Base-by-base conservation (phyloP, 139 green algal genomes). In the Limnomonas spitsbergensis region DNA sequence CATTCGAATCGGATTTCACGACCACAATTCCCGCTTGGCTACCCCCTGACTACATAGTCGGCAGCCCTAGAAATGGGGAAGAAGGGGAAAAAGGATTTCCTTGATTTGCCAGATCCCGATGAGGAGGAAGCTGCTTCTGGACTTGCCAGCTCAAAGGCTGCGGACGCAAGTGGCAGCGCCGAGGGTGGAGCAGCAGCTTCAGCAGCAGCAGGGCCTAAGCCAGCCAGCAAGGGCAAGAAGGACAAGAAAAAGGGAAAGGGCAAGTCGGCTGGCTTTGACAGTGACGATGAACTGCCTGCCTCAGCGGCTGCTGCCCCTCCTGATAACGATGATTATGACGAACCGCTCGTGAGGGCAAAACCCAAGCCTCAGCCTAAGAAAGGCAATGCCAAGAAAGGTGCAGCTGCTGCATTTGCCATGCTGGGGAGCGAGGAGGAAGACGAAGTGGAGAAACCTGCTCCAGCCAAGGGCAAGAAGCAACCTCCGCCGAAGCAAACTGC, bases 161-260 rank as follows among this genome's bases (percentile, higher is more conserved):
- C 32, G 35, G 53, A 38, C 39, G 40, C 27, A 34, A 67, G 29
- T 31, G 29, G n/a, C 9, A 72, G 40, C 14, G 53, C 38, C 6
- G 7, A 76, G 37, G 69, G n/a, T 52, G 53, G 35, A 34, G 40
- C 42, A 42, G 76, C 42, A 34, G 73, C 80, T 2, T 77, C 77
- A 61, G 73, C 78, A 54, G 61, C 47, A 4, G 70, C 40, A 40
- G 69, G n/a, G 40, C 20, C 24, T 31, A 75, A 54, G 61, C 34
- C 35, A 37, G 36, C 75, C 61, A 67, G 39, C 20, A 81, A 81
- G 3, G 80, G 53, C 37, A 87, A 88, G 74, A 95, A 93, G 79
- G 88, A 90, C 75, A 76, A 81, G 61, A 91, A 92, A 70, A 85
- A 79, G 40, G 93, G 92, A 68, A 91, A 91, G 80, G 87, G 85